Evolutionary conservation across 805 yeast species (phyloP).

Genomic region (Wickerhamiella azymoides): DNA sequence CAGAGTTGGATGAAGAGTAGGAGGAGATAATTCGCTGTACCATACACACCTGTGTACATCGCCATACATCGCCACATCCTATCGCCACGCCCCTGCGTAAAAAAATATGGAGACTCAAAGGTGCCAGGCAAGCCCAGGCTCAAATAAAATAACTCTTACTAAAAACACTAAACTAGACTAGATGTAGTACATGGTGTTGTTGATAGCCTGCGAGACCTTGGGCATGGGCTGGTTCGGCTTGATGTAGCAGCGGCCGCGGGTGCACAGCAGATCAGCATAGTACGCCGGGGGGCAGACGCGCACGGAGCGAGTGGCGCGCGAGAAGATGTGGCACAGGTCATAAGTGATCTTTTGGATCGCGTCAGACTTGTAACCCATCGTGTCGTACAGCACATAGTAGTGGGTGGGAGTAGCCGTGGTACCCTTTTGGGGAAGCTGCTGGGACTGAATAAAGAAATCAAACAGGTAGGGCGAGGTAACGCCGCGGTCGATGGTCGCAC

Average conservation of each 20-base stretch:
- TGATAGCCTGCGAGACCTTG: slow-evolving; percentile 35
- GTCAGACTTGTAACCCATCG: slow-evolving; percentile 5
- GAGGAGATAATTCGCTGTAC: no score
- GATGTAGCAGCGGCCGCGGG: slow-evolving; percentile 14
- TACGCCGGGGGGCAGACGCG: slow-evolving; percentile 8
- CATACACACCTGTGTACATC: no score
- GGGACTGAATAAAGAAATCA: slow-evolving; percentile 8
- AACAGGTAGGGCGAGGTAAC: slow-evolving; percentile 8
- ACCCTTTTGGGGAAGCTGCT: slow-evolving; percentile 9
- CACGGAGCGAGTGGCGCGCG: slow-evolving; percentile 9
- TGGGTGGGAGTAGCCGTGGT: slow-evolving; percentile 8
- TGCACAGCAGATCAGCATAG: slow-evolving; percentile 7
- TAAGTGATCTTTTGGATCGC: slow-evolving; percentile 8
- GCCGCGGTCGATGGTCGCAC: slow-evolving; percentile 8
- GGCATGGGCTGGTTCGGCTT: slow-evolving; percentile 28
- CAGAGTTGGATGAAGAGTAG: no score
- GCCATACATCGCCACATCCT: no score
- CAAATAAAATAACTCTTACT: background rate
- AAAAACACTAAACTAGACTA: background rate
- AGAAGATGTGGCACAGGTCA: slow-evolving; percentile 8
- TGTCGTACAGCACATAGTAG: slow-evolving; percentile 7
- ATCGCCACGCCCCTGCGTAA: no score
- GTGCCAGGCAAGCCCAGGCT: no score
- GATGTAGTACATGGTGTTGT: slow-evolving; percentile 8
- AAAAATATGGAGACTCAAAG: no score